Evolutionary conservation across 352 stramenopile genomes (phyloP).

Genomic region (Pythium inflatum): DNA sequence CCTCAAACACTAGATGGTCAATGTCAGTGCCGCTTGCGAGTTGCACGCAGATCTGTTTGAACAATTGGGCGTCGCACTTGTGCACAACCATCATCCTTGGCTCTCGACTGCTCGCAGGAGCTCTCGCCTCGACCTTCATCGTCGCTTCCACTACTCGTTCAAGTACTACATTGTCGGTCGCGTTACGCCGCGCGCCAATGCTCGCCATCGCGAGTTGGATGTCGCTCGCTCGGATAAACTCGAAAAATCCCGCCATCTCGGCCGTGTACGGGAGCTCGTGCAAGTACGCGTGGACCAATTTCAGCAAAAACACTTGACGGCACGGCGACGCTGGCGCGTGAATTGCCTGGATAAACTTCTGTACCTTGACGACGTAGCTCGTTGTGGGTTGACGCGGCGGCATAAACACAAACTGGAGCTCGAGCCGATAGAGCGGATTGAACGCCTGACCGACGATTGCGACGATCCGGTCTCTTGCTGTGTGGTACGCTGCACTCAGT

Average conservation of each 20-base stretch:
- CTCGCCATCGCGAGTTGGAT: slow-evolving; percentile 14
- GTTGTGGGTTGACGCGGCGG: slow-evolving; percentile 14
- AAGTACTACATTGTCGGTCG: neutral
- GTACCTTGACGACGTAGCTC: neutral
- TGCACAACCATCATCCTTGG: slow-evolving; percentile 13
- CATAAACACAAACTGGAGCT: slow-evolving; percentile 22
- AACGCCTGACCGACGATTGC: neutral
- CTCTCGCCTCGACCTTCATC: neutral
- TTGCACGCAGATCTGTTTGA: neutral
- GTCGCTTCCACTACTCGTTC: neutral
- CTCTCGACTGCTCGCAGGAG: neutral
- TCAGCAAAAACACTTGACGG: slow-evolving; percentile 3
- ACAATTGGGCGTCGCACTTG: neutral
- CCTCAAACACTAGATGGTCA: slow-evolving; percentile 14
- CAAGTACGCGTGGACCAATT: slow-evolving; percentile 10
- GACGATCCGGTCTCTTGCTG: neutral
- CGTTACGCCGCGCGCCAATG: neutral
- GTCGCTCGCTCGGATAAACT: neutral
- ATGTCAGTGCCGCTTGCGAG: neutral
- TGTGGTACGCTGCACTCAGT: neutral
- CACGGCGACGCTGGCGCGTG: neutral
- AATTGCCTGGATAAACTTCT: neutral
- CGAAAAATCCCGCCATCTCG: slow-evolving; percentile 11
- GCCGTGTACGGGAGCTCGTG: slow-evolving; percentile 11
- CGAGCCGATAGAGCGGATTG: slow-evolving; percentile 4